Base-by-base conservation (phyloP, 495 filamentous ascomycete genomes). In the Glutinoglossum americanum region DNA sequence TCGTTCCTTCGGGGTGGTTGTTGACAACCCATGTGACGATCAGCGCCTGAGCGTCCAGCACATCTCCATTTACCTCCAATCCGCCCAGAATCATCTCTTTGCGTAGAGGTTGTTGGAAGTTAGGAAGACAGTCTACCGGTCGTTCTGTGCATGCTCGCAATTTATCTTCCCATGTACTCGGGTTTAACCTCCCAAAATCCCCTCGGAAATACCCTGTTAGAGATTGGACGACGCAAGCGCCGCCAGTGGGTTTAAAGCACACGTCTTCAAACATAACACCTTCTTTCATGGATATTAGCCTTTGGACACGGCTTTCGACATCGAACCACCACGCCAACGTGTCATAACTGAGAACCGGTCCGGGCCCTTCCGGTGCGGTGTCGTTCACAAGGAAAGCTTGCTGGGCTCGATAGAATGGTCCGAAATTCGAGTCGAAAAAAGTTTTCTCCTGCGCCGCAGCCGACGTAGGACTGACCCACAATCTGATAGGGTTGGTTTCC, bases 21-120 rank as follows among this genome's bases (percentile, higher is more conserved):
- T 84, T 90, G 33, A 97, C 77, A n/a, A 98, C 92, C 93, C 93
- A 98, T 0, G 92, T 96, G 6, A 83, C 78, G 15, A 95, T 81
- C 62, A 96, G 75, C 2, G 93, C 90, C 53, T 77, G 67, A 8
- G 90, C 77, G 44, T 89, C 79, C 0, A 84, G 71, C n/a, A 87
- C 74, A 62, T 85, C 75, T 6, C 73, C 78, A 3, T 75, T 76
- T 11, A 79, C 69, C 54, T 83, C 71, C 64, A 81, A 89, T 1
- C 88, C 89, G 10, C 92, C 90, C 39, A 98, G 72, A 23, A 97
- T 78, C 73, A 94, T 80, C 58, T 85, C 81, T 3, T 85, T 86
- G 44, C 83, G 78, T 26, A 98, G 70, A 7, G 92, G 92, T 62
- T 93, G 88, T 49, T 80, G 75, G 62, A 95, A 98, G 39, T 78